Percentiles rank a stretch among this genome's conserved stretches.
These are phyloP conservation scores for Cladosporium halotolerans DNA, from an alignment of 2,329 filamentous ascomycete genomes.

Conservation along the genomic window DNA sequence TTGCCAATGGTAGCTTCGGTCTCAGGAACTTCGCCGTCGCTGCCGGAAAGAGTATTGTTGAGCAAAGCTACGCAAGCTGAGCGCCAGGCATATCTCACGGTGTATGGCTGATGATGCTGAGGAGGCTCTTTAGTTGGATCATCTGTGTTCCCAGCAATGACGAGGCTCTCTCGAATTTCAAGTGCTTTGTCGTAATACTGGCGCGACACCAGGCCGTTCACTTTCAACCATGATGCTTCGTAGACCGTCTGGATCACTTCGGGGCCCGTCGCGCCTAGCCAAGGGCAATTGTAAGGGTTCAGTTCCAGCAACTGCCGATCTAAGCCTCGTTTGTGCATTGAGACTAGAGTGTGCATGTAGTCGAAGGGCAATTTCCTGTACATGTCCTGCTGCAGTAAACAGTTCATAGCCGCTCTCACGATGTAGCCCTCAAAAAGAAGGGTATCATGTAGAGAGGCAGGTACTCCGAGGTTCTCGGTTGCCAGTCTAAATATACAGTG, in stretches of 20 bases:
- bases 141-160: background rate
- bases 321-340: background rate
- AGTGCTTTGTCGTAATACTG: background rate
- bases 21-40: background rate
- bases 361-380: slow-evolving; percentile 11
- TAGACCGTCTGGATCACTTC: background rate
- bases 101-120: background rate
- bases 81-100: background rate
- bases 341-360: background rate
- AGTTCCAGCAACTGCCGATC: background rate
- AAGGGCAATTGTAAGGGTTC: background rate
- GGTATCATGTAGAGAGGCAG: slow-evolving; percentile 11
- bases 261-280: background rate
- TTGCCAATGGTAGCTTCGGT: background rate
- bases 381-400: slow-evolving; percentile 14
- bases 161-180: background rate
- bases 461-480: background rate
- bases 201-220: background rate
- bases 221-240: slow-evolving; percentile 1
- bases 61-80: background rate
- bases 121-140: background rate
- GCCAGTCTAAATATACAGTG: slow-evolving; percentile 13
- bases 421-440: slow-evolving; percentile 21
- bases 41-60: background rate
- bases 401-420: slow-evolving; percentile 15